Evolutionary conservation across 2,329 filamentous ascomycete genomes (phyloP), one percentile per base, ranked within the genome.

Genomic region (Colletotrichum orbiculare): DNA sequence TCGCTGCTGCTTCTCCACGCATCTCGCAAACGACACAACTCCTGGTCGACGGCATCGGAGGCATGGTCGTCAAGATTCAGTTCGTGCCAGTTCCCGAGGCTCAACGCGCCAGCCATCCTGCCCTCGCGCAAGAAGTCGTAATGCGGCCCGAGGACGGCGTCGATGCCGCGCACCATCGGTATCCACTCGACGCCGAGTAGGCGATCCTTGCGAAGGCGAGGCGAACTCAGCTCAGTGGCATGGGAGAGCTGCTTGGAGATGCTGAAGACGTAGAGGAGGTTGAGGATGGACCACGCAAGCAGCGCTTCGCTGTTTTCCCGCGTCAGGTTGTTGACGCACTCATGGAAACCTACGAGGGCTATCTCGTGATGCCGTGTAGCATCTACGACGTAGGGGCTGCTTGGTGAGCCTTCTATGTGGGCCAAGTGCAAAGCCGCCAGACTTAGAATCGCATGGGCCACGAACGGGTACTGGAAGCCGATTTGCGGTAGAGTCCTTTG

Each of bases 151-250:
- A 70, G 37, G 8, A 71, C 50, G 15, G 66, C 68, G 1, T 67
- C 48, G 33, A 70, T 42, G 17, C 69, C 70, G 10, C 63, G 68
- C 6, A 68, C 52, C 68, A 70, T 71, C 3, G 67, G 64, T 17
- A 70, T 69, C 68, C 66, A 69, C 13, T 70, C 70, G 2, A 56
- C 39, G 10, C 69, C 68, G 4, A 71, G 56, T 1, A 69, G 45
- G 4, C 59, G 60, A 13, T 68, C 67, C n/a, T 62, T 67, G 2
- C 57, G 60, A 3, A 41, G 35, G 17, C 54, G 41, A 2, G 52
- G 46, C 6, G 39, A 37, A 10, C 10, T 41, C 17, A 35, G 25
- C 8, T 65, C n/a, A n/a, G 33, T 15, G 15, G 13, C 38, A 13
- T 58, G 42, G 3, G 47, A 17, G 1, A 55, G 46, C 25, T 47